Percentiles rank a stretch among this genome's conserved stretches.
Conservation (phyloP, 441 rosid genomes). For the Erodium texanum region DNA sequence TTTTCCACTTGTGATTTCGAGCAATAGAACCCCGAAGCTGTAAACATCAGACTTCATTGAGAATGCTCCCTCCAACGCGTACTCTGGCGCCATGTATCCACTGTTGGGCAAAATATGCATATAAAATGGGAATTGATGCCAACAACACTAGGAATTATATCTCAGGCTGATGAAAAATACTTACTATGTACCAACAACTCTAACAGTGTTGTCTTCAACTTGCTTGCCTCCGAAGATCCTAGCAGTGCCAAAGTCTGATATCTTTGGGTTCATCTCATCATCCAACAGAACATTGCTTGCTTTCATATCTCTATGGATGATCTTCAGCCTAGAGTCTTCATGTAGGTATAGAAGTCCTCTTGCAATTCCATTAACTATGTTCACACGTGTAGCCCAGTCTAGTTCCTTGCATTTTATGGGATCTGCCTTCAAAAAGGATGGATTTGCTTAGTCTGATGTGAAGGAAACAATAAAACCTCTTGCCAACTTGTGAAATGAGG, state of each 20-base stretch:
- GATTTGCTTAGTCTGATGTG: background rate
- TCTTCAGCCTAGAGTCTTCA: slow-evolving; percentile 32
- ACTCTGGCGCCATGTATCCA: slow-evolving; percentile 46
- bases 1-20: slow-evolving; percentile 37
- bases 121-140: too few relatives aligned
- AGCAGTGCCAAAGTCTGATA: slow-evolving; percentile 48
- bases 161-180: slow-evolving; percentile 15
- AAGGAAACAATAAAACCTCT: background rate
- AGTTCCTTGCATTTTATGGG: slow-evolving; percentile 20
- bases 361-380: slow-evolving; percentile 42
- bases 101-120: slow-evolving; percentile 8
- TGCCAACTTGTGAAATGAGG: background rate
- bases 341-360: slow-evolving; percentile 48
- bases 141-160: too few relatives aligned
- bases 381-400: slow-evolving; percentile 38
- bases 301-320: slow-evolving; percentile 41
- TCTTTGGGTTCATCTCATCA: slow-evolving; percentile 38
- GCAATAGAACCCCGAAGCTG: slow-evolving; percentile 39
- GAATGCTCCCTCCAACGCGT: slow-evolving; percentile 33
- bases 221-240: slow-evolving; percentile 31
- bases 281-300: slow-evolving; percentile 40
- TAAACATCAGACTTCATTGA: slow-evolving; percentile 36
- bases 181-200: slow-evolving; percentile 41
- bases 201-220: slow-evolving; percentile 21
- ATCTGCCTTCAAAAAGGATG: slow-evolving; percentile 18